Percentiles rank a stretch among this genome's conserved stretches.
Conservation (phyloP, 1,284 basidiomycete genomes). For the Thelephora terrestris region DNA sequence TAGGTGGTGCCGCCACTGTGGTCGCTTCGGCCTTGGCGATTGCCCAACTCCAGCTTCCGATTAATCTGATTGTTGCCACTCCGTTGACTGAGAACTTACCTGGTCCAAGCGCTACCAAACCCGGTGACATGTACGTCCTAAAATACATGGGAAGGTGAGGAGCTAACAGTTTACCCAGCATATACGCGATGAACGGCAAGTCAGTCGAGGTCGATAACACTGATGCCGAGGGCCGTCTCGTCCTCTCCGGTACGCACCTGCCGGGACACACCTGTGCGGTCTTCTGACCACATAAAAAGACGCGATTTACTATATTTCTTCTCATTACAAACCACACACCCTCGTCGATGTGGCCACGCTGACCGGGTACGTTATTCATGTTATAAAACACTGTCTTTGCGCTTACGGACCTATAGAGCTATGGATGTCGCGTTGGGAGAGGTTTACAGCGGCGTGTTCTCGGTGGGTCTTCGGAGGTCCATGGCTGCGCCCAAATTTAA, state of each 20-base stretch:
- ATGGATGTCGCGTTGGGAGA: constrained; percentile 65
- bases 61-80: constrained; percentile 67
- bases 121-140: constrained; percentile 62
- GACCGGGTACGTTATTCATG: constrained; percentile 39
- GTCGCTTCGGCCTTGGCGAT: constrained; percentile 67
- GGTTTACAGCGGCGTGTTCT: constrained; percentile 71
- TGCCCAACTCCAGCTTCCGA: constrained; percentile 72
- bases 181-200: constrained; percentile 86
- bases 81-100: constrained; percentile 87
- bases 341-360: constrained; percentile 82
- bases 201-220: constrained; percentile 86
- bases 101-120: constrained; percentile 78
- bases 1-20: constrained; percentile 74
- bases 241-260: constrained; percentile 48
- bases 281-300: constrained; percentile 34
- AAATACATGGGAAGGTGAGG: not conserved
- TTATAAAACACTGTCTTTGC: not conserved
- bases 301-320: constrained; percentile 78
- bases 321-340: constrained; percentile 72
- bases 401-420: constrained; percentile 33
- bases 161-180: constrained; percentile 26
- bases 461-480: constrained; percentile 32
- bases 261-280: not conserved
- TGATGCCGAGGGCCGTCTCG: constrained; percentile 78
- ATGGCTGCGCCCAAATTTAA: not conserved